Evolutionary conservation across 2,329 filamentous ascomycete species (phyloP), one percentile per base, ranked within the genome.

Genomic region (Aspergillus awamori): DNA sequence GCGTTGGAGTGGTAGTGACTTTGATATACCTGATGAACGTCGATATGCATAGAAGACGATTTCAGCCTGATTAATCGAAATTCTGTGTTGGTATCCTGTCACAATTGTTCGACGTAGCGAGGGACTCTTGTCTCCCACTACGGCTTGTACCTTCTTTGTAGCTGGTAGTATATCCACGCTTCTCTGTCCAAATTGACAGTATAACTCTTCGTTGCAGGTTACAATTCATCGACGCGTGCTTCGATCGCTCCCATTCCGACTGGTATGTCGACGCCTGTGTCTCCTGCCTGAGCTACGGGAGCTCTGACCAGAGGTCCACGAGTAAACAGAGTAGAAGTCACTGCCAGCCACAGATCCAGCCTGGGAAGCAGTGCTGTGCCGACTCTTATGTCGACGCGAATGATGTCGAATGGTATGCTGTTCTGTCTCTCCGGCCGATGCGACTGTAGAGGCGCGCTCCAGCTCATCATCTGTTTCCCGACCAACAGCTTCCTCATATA

Each of bases 1-100:
- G 66, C 54, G 4, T 41, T 59, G 52, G 60, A 62, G 49, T 58
- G 49, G 26, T 49, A 49, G 20, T 36, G 0, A 5, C 33, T 2
- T 20, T 2, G 17, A 36, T 36, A 36, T 36, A 30, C 33, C 33
- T 36, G 11, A 13, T 6, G 2, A 36, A 36, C 33, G 11, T 10
- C 28, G 28, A 30, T 10, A 30, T 30, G 28, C 28, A 30, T 30
- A 10, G 11, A 30, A 5, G 10, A 30, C 11, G 10, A 30, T 3
- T 5, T 30, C 11, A 30, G 28, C 28, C 1, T 30, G 11, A 36
- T 13, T 36, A 11, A 36, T 13, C 5, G 11, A 36, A 36, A 36
- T 20, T 2, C 17, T 1, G 17, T 20, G 17, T 20, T 20, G 17
- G 17, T 2, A 20, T 20, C 17, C 17, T 20, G 17, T 20, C 17